Base-by-base conservation (phyloP, 2,329 filamentous ascomycete species). In the Colletotrichum karsti region DNA sequence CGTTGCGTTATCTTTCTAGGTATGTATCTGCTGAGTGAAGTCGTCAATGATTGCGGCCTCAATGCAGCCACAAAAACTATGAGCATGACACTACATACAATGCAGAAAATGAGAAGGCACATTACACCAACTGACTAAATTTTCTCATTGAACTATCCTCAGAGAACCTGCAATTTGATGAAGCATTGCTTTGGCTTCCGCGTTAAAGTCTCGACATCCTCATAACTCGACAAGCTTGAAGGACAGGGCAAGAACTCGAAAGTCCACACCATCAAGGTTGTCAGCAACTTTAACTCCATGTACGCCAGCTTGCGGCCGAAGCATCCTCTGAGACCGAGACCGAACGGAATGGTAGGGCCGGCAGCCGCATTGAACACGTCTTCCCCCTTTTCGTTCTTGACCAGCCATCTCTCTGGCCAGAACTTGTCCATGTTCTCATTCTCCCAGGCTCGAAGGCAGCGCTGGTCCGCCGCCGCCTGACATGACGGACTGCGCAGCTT, bases 261-360 rank as follows among this genome's bases (percentile, higher is more conserved):
- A n/a, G 67, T 72, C 75, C 75, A 77, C n/a, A 76, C 42, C 13
- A 77, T 44, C 12, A 77, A 50, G 5, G 67, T 65, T 1, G 74
- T 9, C 12, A 74, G 33, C 2, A 76, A 64, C 24, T 71, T 72
- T 64, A 79, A n/a, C 69, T 79, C 73, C 6, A 78, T 20, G 39
- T 76, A 75, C 1, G 60, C 51, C 39, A 63, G 18, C 22, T 51
- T 30, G 73, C 77, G 50, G 2, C 63, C 56, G 13, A 61, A 67
- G 15, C 57, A 67, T 7, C 50, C 50, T 12, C 57, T 51, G 5
- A 67, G 50, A 3, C 57, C 41, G 7, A 61, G 20, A 5, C 57
- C 56, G 22, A 67, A 67, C 8, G 63, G 50, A 2, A 57, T 20
- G 5, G 39, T 55, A 3, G 41, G 56, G 4, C 57, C 63, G 8